Evolutionary conservation across 768 basidiomycete genomes (phyloP).

Genomic region (Brasilioporus rufonigricans): DNA sequence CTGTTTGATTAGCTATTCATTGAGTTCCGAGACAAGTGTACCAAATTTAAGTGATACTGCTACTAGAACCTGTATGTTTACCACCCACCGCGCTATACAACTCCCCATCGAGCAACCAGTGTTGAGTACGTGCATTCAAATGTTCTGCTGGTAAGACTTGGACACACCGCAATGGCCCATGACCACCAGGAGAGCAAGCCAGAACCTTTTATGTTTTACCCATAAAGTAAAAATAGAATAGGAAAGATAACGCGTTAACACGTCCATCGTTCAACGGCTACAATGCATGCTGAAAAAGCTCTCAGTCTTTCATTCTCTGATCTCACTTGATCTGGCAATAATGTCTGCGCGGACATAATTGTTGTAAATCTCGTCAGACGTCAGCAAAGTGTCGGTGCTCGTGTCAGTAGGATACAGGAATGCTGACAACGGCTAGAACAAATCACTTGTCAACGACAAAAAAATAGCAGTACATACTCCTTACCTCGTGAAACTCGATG

Average conservation of each 20-base stretch:
- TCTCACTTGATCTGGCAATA: conserved; percentile 15
- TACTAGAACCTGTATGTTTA: too few species aligned
- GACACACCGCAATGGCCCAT: too few species aligned
- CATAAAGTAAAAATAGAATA: not conserved
- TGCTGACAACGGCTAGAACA: conserved; percentile 51
- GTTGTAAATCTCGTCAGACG: conserved; percentile 71
- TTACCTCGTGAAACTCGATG: conserved; percentile 66
- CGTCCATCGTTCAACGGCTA: not conserved
- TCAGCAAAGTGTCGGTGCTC: conserved; percentile 62
- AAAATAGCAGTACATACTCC: not conserved
- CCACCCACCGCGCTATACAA: too few species aligned
- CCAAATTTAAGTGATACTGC: too few species aligned
- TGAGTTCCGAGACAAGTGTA: too few species aligned
- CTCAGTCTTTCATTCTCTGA: conserved; percentile 2
- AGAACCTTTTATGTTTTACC: not conserved
- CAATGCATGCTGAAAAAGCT: not conserved
- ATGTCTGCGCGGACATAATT: conserved; percentile 66
- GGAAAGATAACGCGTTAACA: not conserved
- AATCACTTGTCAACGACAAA: not conserved
- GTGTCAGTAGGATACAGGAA: conserved; percentile 58
- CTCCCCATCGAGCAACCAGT: too few species aligned
- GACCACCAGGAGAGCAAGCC: too few species aligned
- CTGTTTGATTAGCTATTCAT: too few species aligned
- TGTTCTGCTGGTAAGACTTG: too few species aligned
- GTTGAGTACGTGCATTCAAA: too few species aligned